Conservation (phyloP, 148 eudicot species). For the Fagopyrum homotropicum region DNA sequence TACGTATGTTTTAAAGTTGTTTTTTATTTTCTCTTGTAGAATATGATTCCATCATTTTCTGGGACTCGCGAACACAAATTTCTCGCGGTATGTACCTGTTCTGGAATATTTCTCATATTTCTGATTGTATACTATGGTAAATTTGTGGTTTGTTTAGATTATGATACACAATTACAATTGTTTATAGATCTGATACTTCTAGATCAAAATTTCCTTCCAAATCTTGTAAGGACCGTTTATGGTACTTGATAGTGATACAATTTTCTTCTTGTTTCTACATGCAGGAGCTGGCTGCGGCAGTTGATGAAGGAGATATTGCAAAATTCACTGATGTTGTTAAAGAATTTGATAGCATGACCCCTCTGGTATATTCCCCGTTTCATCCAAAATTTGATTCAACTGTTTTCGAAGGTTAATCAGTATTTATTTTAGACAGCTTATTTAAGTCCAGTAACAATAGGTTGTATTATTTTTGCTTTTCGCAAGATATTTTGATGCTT, state of each 20-base stretch:
- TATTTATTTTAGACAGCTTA: neutral
- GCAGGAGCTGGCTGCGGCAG: conserved; percentile 50
- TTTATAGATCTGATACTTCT: neutral
- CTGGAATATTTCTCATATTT: no score
- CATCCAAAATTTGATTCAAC: neutral
- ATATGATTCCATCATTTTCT: conserved; percentile 61
- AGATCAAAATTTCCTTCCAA: neutral
- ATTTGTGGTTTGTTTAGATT: no score
- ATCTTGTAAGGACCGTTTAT: neutral
- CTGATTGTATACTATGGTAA: no score
- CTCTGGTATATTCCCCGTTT: conserved; percentile 36
- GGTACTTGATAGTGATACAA: neutral
- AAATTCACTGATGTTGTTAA: conserved; percentile 47
- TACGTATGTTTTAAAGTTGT: neutral
- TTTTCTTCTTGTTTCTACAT: conserved; percentile 11
- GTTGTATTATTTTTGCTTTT: neutral
- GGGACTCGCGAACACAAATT: conserved; percentile 60
- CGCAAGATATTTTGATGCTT: neutral
- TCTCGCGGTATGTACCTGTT: conserved; percentile 37
- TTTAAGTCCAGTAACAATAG: neutral
- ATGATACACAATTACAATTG: no score
- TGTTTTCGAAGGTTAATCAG: neutral
- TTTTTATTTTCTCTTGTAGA: conserved; percentile 26
- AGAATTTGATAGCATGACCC: conserved; percentile 58
- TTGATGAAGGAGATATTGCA: conserved; percentile 57